These are phyloP conservation scores for Serendipita sp. DNA, from an alignment of 768 basidiomycete species.

Conservation along the genomic window DNA sequence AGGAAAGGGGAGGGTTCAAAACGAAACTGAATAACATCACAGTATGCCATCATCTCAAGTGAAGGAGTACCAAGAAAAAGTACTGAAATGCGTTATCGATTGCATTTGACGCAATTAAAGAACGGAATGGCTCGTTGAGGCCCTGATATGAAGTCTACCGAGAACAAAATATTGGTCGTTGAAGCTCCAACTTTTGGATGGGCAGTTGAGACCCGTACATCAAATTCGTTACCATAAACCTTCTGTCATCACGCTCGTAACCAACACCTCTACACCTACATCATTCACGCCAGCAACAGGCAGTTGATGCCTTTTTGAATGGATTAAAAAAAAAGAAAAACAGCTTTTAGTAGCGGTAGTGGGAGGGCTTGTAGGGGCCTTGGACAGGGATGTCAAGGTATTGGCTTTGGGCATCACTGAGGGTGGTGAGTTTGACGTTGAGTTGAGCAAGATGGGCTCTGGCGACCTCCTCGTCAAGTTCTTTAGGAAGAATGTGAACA, in stretches of 20 bases:
- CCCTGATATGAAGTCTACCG: background rate
- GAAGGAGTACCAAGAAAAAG: background rate
- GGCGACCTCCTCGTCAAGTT: constrained; percentile 97
- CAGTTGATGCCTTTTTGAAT: background rate
- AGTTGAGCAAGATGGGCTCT: constrained; percentile 84
- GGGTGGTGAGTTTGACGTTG: constrained; percentile 82
- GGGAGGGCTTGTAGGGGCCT: constrained; percentile 62
- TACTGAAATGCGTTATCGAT: too few species aligned
- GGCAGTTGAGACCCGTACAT: background rate
- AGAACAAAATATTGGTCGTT: background rate
- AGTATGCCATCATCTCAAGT: background rate
- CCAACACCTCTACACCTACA: background rate
- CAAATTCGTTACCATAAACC: background rate
- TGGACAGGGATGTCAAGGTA: constrained; percentile 83
- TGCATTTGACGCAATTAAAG: background rate
- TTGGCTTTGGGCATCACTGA: constrained; percentile 54
- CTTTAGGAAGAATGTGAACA: constrained; percentile 97
- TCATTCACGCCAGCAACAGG: background rate
- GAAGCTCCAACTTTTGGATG: background rate
- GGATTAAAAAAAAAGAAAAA: background rate
- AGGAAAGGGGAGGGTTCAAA: background rate
- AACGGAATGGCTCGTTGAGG: constrained; percentile 3
- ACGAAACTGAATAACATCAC: background rate
- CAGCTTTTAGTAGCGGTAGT: constrained; percentile 44
- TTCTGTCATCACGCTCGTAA: background rate